Evolutionary conservation across 306 rosid species (phyloP), one percentile per base, ranked within the genome.

Genomic region (Vigna trinervia): DNA sequence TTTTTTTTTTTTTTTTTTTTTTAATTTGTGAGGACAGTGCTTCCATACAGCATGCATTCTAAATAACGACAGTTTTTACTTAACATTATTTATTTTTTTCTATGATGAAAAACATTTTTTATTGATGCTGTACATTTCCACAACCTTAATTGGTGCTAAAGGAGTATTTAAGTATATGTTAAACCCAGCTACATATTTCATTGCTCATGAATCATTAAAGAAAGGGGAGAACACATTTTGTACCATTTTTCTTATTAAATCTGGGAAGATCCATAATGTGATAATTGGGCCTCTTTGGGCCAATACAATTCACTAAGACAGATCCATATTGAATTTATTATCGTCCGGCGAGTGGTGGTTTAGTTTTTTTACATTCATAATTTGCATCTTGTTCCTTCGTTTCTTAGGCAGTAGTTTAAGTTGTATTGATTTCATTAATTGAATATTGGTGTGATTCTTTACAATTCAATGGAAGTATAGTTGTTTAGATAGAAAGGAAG

Each of bases 291-390:
- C 82, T 65, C 71, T 82, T 8, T 15, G 50, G 13, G 68, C 82
- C 8, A 30, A 10, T 39, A 77, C 82, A 1, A 77, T 56, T 57
- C 77, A 77, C 60, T 72, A 64, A 45, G 72, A 72, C 53, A 74
- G 57, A 6, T 77, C 87, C 28, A 26, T 26, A 26, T 30, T 30
- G 34, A 30, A 59, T 91, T 91, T 73, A 91, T 61, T 0, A 86
- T 91, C 13, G 28, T 86, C 79, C 7, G 90, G 96, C 89, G 28
- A 73, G 90, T 84, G 39, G 36, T 57, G 36, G 15, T 57, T 57
- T 11, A 57, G 5, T 32, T 66, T 45, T 19, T 63, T 79, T 58
- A 5, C 20, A 54, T 9, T 77, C 48, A 54, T 36, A 0, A 30
- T 32, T 32, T 67, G 48, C 45, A 32, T n/a, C 4, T 30, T 34